Base-by-base conservation (phyloP, 257 asterid species). In the Nicotiana undulata region DNA sequence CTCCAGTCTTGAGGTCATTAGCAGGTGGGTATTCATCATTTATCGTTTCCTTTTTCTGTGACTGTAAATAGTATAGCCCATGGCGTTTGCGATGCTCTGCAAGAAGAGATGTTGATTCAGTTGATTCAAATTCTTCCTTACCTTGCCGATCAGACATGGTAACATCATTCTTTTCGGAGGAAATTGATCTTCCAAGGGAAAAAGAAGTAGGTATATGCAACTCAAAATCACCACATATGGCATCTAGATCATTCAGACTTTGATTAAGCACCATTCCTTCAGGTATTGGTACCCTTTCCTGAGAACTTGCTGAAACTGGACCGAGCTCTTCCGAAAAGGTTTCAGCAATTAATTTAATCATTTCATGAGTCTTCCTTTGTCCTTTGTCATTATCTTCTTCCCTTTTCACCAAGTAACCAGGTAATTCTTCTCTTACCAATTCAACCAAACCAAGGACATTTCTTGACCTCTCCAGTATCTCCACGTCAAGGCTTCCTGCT, bases 241-340 rank as follows among this genome's bases (percentile, higher is more conserved):
- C 86, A 11, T 93, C 97, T 80, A 95, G 79, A 80, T 93, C 99
- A 75, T 84, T 66, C 58, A 95, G 97, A 87, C 89, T 89, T 75
- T 90, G 96, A 72, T 89, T 91, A 52, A 93, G 93, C 63, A 83
- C 89, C 79, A 92, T 86, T 53, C 95, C 97, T 82, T 86, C 93
- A 4, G 99, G 99, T 64, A 92, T 24, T 63, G 90, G 89, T 56
- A 95, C 94, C 90, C 89, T 92, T 79, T 87, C 94, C 80, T 95
- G 99, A 75, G 99, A 90, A 89, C 82, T 89, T 56, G 81, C 66
- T 60, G 97, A 85, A 84, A 93, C 91, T 31, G 99, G 99, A 87
- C 97, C 99, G 29, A 95, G 94, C 82, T 92, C 97, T 84, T 95
- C 98, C 0, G 92, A 88, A 74, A 94, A 92, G 32, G 93, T 89